Evolutionary conservation across 176 grass and related monocot species (phyloP).

Genomic region (Avena atlantica): DNA sequence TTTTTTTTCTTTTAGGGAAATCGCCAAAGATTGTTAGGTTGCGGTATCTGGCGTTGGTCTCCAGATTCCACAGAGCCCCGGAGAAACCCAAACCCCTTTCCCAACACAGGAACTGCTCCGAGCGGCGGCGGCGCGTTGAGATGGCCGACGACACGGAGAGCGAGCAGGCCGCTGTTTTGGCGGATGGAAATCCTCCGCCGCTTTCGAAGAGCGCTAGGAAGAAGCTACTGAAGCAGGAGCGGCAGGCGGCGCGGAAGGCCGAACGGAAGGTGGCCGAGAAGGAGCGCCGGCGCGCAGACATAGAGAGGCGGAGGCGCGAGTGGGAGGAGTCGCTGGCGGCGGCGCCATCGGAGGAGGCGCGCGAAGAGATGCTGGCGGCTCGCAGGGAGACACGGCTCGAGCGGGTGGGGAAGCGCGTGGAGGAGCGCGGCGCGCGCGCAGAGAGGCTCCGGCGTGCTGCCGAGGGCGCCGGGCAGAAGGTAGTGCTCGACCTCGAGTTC

Average conservation of each 20-base stretch:
- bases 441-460: conserved; percentile 60
- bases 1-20: no score
- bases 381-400: conserved; percentile 55
- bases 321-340: conserved; percentile 61
- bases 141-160: conserved; percentile 47
- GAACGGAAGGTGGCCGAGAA: conserved; percentile 73
- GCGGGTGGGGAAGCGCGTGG: conserved; percentile 57
- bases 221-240: conserved; percentile 70
- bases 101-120: conserved; percentile 18
- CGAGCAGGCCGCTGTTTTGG: background rate
- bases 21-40: no score
- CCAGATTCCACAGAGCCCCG: background rate
- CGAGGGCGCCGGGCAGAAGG: conserved; percentile 64
- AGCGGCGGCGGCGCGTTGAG: conserved; percentile 40
- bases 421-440: conserved; percentile 56
- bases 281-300: conserved; percentile 54
- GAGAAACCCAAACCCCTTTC: conserved; percentile 38
- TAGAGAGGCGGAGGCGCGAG: conserved; percentile 63
- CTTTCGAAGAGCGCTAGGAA: conserved; percentile 75
- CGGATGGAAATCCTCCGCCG: background rate
- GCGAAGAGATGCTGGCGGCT: conserved; percentile 51
- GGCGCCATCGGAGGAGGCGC: conserved; percentile 66
- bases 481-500: conserved; percentile 84
- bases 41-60: background rate
- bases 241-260: conserved; percentile 61